Evolutionary conservation across 805 yeast species (phyloP).

Genomic region (Candida ipomoeae): DNA sequence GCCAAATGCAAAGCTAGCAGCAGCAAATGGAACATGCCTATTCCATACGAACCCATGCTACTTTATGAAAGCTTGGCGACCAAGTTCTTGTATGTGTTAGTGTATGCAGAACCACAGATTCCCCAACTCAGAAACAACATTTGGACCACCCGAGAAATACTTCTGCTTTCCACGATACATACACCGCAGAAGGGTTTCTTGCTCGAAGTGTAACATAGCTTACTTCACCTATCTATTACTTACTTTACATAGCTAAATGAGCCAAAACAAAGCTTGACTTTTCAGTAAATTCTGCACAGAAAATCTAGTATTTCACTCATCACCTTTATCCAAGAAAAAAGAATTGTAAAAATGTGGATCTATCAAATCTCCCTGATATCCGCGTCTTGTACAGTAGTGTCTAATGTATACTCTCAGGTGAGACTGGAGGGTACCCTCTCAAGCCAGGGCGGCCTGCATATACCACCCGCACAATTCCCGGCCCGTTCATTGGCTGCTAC

Average conservation of each 20-base stretch:
- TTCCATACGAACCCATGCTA: neutral
- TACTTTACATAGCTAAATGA: neutral
- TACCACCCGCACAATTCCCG: conserved; percentile 13
- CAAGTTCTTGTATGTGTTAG: neutral
- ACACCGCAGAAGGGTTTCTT: neutral
- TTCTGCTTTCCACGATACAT: neutral
- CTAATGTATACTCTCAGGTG: neutral
- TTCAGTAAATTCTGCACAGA: neutral
- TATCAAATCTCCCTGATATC: neutral
- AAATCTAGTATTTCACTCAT: neutral
- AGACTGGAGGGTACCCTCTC: neutral
- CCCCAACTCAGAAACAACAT: neutral
- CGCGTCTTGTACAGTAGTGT: neutral
- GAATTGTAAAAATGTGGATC: no score
- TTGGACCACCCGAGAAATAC: neutral
- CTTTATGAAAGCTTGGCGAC: neutral
- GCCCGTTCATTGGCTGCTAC: conserved; percentile 19
- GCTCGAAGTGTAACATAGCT: neutral
- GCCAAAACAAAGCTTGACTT: neutral
- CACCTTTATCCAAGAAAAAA: neutral
- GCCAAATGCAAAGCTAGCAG: neutral
- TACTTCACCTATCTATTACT: neutral
- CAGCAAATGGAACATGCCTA: neutral
- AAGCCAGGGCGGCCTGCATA: conserved; percentile 10
- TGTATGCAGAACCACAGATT: neutral